These are phyloP conservation scores for Didymella keratinophila DNA, from an alignment of 2,329 filamentous ascomycete species.

Conservation along the genomic window DNA sequence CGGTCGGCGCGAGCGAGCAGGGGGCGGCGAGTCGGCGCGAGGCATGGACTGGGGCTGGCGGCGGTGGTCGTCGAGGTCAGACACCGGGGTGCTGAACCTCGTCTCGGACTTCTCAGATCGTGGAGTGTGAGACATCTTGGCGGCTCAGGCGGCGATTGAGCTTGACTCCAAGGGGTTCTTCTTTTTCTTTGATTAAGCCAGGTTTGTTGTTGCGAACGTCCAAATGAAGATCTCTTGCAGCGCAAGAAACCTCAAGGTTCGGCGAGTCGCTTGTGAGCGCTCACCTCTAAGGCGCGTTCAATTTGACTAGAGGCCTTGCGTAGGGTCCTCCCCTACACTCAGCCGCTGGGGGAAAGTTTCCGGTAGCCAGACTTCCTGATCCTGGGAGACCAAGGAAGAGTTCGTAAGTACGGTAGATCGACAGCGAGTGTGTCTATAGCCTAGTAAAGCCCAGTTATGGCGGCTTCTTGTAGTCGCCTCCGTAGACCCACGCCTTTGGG, in stretches of 20 bases:
- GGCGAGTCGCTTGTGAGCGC: slow-evolving; percentile 64
- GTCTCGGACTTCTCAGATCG: slow-evolving; percentile 72
- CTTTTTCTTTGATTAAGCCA: slow-evolving; percentile 33
- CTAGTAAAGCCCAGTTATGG: slow-evolving; percentile 77
- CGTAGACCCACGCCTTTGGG: slow-evolving; percentile 93
- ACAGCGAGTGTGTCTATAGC: slow-evolving; percentile 22
- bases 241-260: slow-evolving; percentile 41
- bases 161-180: slow-evolving; percentile 23
- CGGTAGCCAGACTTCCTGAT: slow-evolving; percentile 40
- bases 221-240: slow-evolving; percentile 34
- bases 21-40: slow-evolving; percentile 63
- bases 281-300: slow-evolving; percentile 60
- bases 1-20: slow-evolving; percentile 65
- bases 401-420: slow-evolving; percentile 25
- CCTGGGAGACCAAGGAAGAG: slow-evolving; percentile 34
- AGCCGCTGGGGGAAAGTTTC: slow-evolving; percentile 42
- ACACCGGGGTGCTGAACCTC: slow-evolving; percentile 76
- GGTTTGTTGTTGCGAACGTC: slow-evolving; percentile 26
- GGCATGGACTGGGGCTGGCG: slow-evolving; percentile 69
- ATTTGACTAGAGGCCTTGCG: slow-evolving; percentile 59
- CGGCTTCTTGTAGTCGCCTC: slow-evolving; percentile 91
- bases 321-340: slow-evolving; percentile 58
- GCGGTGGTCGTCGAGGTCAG: slow-evolving; percentile 88
- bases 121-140: slow-evolving; percentile 62
- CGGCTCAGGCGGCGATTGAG: slow-evolving; percentile 38